Conservation (phyloP, 306 rosid genomes). For the Herpetospermum pedunculosum region DNA sequence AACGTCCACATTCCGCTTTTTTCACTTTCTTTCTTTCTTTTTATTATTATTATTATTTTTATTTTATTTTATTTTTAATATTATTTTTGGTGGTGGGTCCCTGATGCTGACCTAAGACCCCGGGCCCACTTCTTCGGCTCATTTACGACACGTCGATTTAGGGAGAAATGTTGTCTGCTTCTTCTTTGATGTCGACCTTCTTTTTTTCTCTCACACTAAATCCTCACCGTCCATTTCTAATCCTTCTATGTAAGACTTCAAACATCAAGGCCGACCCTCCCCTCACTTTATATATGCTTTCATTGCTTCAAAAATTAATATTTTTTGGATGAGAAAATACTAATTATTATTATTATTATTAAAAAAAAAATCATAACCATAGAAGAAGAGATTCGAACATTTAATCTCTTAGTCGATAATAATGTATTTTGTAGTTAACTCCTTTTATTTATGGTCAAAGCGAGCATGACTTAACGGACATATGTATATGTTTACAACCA, state of each 20-base stretch:
- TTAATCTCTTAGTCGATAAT: too few species aligned
- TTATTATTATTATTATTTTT: neutral
- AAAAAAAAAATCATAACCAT: too few species aligned
- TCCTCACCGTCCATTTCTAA: neutral
- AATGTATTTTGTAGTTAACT: too few species aligned
- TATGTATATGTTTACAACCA: too few species aligned
- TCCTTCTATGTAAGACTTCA: neutral
- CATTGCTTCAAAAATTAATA: neutral
- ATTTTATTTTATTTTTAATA: neutral
- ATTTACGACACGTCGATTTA: conserved; percentile 3
- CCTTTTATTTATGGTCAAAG: too few species aligned
- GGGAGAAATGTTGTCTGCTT: neutral
- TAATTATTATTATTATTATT: too few species aligned
- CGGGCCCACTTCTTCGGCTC: neutral
- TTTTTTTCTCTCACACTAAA: neutral
- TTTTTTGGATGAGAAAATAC: too few species aligned
- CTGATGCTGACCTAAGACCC: neutral
- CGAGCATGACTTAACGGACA: too few species aligned
- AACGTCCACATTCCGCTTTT: conserved; percentile 7
- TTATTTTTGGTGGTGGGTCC: neutral
- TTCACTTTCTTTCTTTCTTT: neutral
- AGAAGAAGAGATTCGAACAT: too few species aligned
- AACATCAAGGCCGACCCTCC: neutral
- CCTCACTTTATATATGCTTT: neutral
- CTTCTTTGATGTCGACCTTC: neutral